These are phyloP conservation scores for Nicotiana paniculata DNA, from an alignment of 257 asterid genomes.

Conservation along the genomic window DNA sequence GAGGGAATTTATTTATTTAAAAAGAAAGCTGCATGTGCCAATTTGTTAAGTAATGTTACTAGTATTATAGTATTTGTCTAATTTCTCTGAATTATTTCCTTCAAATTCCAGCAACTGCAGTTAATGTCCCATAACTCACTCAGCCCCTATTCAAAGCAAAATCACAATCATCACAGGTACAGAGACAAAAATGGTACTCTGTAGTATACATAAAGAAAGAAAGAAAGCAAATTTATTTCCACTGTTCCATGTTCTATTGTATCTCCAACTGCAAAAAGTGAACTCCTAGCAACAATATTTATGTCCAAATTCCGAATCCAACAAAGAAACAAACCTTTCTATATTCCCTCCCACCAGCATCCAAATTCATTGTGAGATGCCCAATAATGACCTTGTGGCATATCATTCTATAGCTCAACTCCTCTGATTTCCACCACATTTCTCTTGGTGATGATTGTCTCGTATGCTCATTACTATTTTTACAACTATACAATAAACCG, in stretches of 20 bases:
- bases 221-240: slow-evolving; percentile 8
- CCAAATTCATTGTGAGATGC: not conserved
- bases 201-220: not conserved
- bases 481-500: slow-evolving; percentile 28
- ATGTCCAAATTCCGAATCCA: not conserved
- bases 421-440: not conserved
- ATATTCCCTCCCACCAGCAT: not conserved
- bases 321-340: slow-evolving; percentile 11
- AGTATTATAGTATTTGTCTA: not conserved
- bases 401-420: not conserved
- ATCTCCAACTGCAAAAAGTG: slow-evolving; percentile 7
- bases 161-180: not conserved
- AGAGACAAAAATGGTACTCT: not conserved
- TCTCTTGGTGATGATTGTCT: not conserved
- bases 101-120: not conserved
- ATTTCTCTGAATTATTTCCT: not conserved
- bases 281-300: not conserved
- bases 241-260: slow-evolving; percentile 3
- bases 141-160: not conserved
- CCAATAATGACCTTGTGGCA: not conserved
- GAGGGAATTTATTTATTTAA: no score
- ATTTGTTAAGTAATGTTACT: no score
- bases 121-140: not conserved
- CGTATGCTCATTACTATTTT: no score
- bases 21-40: no score